Conservation (phyloP, 2,329 filamentous ascomycete species). For the Penicillium sumatraense region DNA sequence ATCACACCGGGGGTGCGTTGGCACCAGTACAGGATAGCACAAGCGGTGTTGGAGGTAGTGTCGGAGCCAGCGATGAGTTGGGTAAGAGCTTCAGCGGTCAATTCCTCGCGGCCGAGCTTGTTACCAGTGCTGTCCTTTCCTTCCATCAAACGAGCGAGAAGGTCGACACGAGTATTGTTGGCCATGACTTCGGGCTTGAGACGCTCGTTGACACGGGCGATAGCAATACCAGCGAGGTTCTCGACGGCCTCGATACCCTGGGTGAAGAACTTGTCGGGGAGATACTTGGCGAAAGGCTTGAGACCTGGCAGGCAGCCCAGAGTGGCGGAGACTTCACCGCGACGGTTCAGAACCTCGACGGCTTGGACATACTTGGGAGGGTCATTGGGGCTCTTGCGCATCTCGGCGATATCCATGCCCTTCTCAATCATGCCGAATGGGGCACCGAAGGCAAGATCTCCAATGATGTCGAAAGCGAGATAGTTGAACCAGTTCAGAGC, state of each 20-base stretch:
- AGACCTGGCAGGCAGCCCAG: slow-evolving; percentile 75
- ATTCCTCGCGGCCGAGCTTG: slow-evolving; percentile 74
- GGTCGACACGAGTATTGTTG: slow-evolving; percentile 71
- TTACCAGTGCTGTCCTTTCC: slow-evolving; percentile 80
- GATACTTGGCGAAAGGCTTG: slow-evolving; percentile 77
- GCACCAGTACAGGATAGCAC: slow-evolving; percentile 80
- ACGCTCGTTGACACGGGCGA: slow-evolving; percentile 76
- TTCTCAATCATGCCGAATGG: slow-evolving; percentile 83
- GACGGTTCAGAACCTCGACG: slow-evolving; percentile 84
- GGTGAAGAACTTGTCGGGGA: slow-evolving; percentile 82
- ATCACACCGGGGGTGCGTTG: slow-evolving; percentile 72
- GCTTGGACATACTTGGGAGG: slow-evolving; percentile 73
- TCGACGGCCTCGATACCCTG: slow-evolving; percentile 75
- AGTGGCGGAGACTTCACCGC: slow-evolving; percentile 82
- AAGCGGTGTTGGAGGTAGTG: slow-evolving; percentile 73
- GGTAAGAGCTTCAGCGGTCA: slow-evolving; percentile 86
- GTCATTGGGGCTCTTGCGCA: slow-evolving; percentile 64
- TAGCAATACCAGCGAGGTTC: slow-evolving; percentile 84
- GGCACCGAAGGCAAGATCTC: slow-evolving; percentile 70
- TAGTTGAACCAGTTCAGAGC: slow-evolving; percentile 82
- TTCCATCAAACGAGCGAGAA: slow-evolving; percentile 83
- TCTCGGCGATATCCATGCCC: slow-evolving; percentile 76
- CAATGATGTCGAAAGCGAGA: slow-evolving; percentile 64
- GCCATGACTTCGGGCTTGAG: slow-evolving; percentile 68
- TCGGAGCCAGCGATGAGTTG: slow-evolving; percentile 79